Conservation (phyloP, 139 green algal genomes). For the Coelastrella sp. region DNA sequence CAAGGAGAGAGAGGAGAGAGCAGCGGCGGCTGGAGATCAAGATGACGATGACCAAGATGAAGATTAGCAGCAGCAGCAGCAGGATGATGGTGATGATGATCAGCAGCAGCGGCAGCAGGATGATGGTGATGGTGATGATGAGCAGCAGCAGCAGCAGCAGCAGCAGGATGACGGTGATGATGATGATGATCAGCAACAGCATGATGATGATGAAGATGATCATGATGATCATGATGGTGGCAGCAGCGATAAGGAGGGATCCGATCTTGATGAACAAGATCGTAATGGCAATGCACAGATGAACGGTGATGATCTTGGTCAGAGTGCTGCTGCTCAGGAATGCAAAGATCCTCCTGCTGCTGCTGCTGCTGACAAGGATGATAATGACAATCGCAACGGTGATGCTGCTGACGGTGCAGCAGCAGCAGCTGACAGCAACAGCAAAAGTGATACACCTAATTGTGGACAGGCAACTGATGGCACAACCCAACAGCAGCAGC, state of each 20-base stretch:
- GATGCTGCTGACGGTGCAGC: neutral
- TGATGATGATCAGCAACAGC: neutral
- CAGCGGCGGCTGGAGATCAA: no score
- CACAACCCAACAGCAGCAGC: neutral
- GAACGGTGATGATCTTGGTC: no score
- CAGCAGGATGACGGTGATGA: neutral
- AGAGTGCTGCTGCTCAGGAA: neutral
- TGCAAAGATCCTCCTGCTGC: neutral
- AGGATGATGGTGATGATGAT: neutral
- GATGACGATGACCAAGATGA: no score
- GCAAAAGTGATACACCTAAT: no score
- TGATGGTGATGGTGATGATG: neutral
- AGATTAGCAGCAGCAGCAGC: neutral
- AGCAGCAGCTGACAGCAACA: neutral
- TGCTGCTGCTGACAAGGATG: neutral
- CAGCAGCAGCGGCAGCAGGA: neutral
- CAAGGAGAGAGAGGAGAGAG: no score
- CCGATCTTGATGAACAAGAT: neutral
- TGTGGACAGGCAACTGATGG: no score
- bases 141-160: neutral
- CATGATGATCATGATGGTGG: neutral
- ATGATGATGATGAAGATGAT: neutral
- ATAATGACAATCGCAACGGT: no score
- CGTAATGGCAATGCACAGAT: neutral
- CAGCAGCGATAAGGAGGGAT: neutral